phyloP scores from a whole-genome alignment of 768 basidiomycete genomes.

The Podaxis pistillaris region DNA sequence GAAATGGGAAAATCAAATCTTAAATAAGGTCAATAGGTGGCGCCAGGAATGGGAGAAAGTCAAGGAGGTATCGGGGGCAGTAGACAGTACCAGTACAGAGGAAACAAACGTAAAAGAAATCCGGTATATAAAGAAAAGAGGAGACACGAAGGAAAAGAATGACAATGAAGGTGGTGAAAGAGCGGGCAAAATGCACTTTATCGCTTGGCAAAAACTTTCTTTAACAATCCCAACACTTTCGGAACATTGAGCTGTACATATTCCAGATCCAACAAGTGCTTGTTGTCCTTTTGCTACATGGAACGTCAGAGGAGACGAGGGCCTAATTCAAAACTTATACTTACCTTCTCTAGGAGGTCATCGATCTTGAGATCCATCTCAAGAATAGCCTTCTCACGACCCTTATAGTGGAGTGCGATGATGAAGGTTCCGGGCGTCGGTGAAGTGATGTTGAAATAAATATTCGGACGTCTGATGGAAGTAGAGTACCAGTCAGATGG shows the following conservation, averaged over 20 bases:
- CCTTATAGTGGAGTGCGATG: conserved; percentile 98
- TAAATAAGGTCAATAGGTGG: conserved; percentile 13
- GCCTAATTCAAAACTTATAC: conserved; percentile 19
- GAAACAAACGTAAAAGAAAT: conserved; percentile 13
- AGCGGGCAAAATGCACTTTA: conserved; percentile 34
- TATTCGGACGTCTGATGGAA: conserved; percentile 80
- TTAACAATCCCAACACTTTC: conserved; percentile 87
- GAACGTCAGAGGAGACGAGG: conserved; percentile 11
- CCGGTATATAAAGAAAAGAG: conserved; percentile 11
- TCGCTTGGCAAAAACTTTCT: conserved; percentile 92
- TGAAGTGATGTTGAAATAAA: conserved; percentile 98
- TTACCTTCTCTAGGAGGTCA: conserved; percentile 93
- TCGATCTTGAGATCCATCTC: conserved; percentile 99
- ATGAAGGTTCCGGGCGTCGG: conserved; percentile 98
- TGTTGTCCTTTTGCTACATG: conserved; percentile 96
- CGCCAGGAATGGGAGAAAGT: conserved; percentile 17
- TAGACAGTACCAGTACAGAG: conserved; percentile 10
- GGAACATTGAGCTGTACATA: conserved; percentile 97
- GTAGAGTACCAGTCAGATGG: conserved; percentile 15
- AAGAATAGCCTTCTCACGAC: conserved; percentile 96
- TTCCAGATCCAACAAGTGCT: conserved; percentile 93
- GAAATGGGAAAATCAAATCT: conserved; percentile 6
- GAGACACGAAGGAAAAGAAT: conserved; percentile 9
- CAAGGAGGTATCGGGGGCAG: conserved; percentile 13
- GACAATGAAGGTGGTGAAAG: conserved; percentile 19